Evolutionary conservation across 352 stramenopile genomes (phyloP).

Genomic region (Aphanomyces astaci): DNA sequence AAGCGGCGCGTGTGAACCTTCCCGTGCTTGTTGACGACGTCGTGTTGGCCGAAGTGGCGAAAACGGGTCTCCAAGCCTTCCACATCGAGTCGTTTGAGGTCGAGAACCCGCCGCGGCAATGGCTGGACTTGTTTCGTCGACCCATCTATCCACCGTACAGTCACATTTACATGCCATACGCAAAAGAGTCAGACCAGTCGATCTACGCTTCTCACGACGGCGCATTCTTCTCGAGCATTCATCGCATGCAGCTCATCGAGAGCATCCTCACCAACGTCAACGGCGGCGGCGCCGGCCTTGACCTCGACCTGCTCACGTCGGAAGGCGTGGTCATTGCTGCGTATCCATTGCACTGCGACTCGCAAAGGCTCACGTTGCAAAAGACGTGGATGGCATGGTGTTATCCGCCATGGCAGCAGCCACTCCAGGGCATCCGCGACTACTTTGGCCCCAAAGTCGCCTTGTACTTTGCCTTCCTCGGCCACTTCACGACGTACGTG

Average conservation of each 20-base stretch:
- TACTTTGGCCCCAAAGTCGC: conserved; percentile 89
- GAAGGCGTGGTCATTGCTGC: conserved; percentile 65
- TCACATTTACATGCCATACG: conserved; percentile 79
- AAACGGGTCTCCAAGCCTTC: conserved; percentile 57
- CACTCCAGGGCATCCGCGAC: conserved; percentile 68
- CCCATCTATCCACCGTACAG: conserved; percentile 71
- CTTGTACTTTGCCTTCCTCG: conserved; percentile 97
- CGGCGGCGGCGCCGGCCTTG: conserved; percentile 45
- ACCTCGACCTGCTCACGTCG: conserved; percentile 69
- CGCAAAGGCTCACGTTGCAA: conserved; percentile 51
- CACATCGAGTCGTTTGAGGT: conserved; percentile 77
- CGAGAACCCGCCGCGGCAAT: conserved; percentile 54
- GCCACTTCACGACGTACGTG: conserved; percentile 93
- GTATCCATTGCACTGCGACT: conserved; percentile 67
- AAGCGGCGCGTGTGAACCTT: conserved; percentile 62
- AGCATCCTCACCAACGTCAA: conserved; percentile 72
- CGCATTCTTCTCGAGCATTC: conserved; percentile 67
- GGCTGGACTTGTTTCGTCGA: conserved; percentile 66
- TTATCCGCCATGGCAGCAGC: conserved; percentile 67
- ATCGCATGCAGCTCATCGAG: conserved; percentile 74
- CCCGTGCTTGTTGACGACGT: conserved; percentile 65
- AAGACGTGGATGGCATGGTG: conserved; percentile 67
- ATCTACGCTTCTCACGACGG: conserved; percentile 31
- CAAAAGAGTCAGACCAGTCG: conserved; percentile 52
- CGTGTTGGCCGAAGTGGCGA: conserved; percentile 50